Base-by-base conservation (phyloP, 2,329 filamentous ascomycete genomes). In the Aspergillus fumigatiaffinis region DNA sequence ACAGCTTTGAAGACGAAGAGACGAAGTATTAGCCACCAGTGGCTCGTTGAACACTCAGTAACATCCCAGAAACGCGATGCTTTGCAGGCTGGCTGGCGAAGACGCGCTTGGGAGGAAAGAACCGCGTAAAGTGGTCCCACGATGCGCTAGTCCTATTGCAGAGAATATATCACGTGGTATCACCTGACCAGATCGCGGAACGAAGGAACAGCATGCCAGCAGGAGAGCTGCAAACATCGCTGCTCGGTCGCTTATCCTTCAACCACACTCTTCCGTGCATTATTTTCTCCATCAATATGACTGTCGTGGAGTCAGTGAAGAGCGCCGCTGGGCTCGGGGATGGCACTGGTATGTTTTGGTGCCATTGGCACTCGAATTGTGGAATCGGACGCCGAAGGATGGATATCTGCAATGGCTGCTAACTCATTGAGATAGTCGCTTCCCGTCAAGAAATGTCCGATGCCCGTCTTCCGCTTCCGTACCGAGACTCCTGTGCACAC, bases 401-500 rank as follows among this genome's bases (percentile, higher is more conserved):
- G 52, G 52, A 53, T 42, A 48, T 46, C 54, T 46, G 50, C 52
- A 57, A 25, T 20, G 35, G 41, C 48, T 46, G 57, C 55, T 66
- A 50, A 63, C 60, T 49, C 46, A 46, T 46, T 41, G 25, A 62
- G 62, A 52, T 55, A 66, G 63, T 64, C 70, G 70, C 71, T 51
- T 66, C 69, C 60, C 86, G 91, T 77, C 88, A 95, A 82, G 90
- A 94, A 78, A 97, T 97, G 93, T 88, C 90, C 72, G 91, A 91
- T 70, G 92, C 92, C 66, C 88, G 86, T 72, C 84, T 97, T 52
- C 93, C 94, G 12, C 78, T 97, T 54, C 84, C 89, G 69, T 99
- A 99, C 84, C 87, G 94, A 74, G 94, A 99, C 79, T 92, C 88
- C 79, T 99, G 94, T 80, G 94, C 92, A 62, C 87, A 94, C 78